Conservation (phyloP, 2,329 filamentous ascomycete genomes). For the Sclerotiophoma versabilis region DNA sequence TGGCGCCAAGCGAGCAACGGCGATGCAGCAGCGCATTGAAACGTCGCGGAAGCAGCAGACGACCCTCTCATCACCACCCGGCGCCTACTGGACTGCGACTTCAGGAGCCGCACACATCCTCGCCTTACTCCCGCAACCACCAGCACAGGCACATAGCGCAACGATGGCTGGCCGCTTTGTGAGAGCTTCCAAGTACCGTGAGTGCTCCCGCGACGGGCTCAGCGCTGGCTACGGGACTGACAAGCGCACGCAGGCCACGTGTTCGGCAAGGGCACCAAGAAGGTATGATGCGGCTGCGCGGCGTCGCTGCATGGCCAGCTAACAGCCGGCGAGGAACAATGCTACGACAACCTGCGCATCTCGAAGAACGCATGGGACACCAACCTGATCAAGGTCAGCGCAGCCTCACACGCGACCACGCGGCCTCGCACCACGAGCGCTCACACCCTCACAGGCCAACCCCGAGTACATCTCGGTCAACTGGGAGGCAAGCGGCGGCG, state of each 20-base stretch:
- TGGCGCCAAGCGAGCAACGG: constrained; percentile 12
- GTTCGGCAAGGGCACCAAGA: constrained; percentile 93
- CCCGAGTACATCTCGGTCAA: constrained; percentile 96
- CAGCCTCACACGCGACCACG: constrained; percentile 36
- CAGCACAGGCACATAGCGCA: constrained; percentile 11
- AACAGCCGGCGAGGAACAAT: constrained; percentile 71
- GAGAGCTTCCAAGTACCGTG: constrained; percentile 76
- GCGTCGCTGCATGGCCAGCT: constrained; percentile 5
- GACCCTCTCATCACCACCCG: constrained; percentile 8
- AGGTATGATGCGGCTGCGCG: constrained; percentile 57
- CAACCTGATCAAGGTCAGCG: constrained; percentile 89
- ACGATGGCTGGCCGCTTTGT: constrained; percentile 75
- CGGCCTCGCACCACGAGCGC: constrained; percentile 38
- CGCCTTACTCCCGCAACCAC: constrained; percentile 1
- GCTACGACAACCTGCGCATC: constrained; percentile 97
- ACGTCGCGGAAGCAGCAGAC: constrained; percentile 16
- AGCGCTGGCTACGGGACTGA: constrained; percentile 36
- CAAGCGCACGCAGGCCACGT: constrained; percentile 77
- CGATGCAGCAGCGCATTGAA: constrained; percentile 20
- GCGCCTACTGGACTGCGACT: constrained; percentile 11
- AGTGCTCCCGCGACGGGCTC: constrained; percentile 32
- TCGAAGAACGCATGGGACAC: constrained; percentile 99
- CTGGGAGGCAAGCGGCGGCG: constrained; percentile 95
- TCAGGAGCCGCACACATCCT: constrained; percentile 13
- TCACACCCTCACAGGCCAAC: constrained; percentile 72